A percentile compares a stretch with the other conserved stretches of the same genome.
Conservation (phyloP, 2,329 filamentous ascomycete species). For the Cercospora sesami region DNA sequence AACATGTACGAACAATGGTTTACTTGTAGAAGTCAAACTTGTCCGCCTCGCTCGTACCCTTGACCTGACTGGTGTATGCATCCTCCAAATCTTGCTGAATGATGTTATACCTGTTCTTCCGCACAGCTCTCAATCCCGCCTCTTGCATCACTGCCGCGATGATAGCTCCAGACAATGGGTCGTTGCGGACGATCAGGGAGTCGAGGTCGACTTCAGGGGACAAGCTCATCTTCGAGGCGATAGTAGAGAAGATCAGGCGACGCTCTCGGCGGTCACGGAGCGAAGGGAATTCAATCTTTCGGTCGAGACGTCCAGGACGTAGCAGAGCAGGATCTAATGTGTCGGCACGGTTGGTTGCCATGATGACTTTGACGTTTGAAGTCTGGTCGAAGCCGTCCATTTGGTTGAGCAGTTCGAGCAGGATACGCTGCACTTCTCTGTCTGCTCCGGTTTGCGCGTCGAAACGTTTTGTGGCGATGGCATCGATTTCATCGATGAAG, state of each 20-base stretch:
- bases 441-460: slow-evolving; percentile 98
- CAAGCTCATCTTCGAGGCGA: slow-evolving; percentile 94
- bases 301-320: slow-evolving; percentile 89
- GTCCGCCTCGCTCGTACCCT: slow-evolving; percentile 70
- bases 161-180: slow-evolving; percentile 89
- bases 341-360: slow-evolving; percentile 98
- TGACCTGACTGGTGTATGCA: slow-evolving; percentile 95
- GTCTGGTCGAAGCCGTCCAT: slow-evolving; percentile 99
- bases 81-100: slow-evolving; percentile 96
- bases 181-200: slow-evolving; percentile 92
- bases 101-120: slow-evolving; percentile 99
- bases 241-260: slow-evolving; percentile 95
- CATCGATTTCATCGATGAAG: slow-evolving; percentile 99
- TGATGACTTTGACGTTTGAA: slow-evolving; percentile 99
- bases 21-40: slow-evolving; percentile 93
- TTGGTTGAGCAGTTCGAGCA: slow-evolving; percentile 95
- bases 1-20: neutral
- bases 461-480: slow-evolving; percentile 98
- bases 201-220: slow-evolving; percentile 96
- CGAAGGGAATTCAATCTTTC: slow-evolving; percentile 98
- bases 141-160: slow-evolving; percentile 99
- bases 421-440: slow-evolving; percentile 95
- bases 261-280: slow-evolving; percentile 91
- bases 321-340: slow-evolving; percentile 93
- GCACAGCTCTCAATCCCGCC: slow-evolving; percentile 86